A percentile compares a stretch with the other conserved stretches of the same genome.
Evolutionary conservation across 495 filamentous ascomycete species (phyloP).

Genomic region (Xylaria flabelliformis): DNA sequence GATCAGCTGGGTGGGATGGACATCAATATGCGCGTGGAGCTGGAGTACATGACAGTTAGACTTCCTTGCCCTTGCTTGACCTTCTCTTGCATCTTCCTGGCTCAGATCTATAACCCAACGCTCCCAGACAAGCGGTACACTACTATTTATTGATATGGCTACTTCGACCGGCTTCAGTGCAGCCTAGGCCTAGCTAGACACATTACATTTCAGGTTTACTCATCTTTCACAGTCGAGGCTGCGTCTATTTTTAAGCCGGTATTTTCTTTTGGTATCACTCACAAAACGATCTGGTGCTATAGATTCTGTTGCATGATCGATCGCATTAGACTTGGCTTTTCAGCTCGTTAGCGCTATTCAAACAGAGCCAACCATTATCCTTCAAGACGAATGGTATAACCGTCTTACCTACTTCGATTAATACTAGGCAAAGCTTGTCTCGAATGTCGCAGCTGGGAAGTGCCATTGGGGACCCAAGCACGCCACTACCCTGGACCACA

Average conservation of each 20-base stretch:
- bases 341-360: background rate
- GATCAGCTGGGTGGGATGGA: conserved; percentile 3
- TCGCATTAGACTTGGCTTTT: background rate
- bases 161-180: background rate
- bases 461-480: conserved; percentile 18
- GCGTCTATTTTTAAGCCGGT: background rate
- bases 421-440: conserved; percentile 6
- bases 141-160: background rate
- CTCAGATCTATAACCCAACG: background rate
- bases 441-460: conserved; percentile 9
- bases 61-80: background rate
- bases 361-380: background rate
- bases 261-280: background rate
- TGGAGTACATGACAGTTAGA: conserved; percentile 15
- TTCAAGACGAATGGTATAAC: background rate
- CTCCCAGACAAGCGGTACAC: background rate
- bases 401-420: conserved; percentile 8
- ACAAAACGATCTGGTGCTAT: background rate
- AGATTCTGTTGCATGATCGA: background rate
- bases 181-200: background rate
- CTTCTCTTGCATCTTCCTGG: background rate
- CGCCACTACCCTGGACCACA: background rate
- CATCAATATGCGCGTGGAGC: background rate
- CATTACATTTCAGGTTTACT: background rate
- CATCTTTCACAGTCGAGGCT: background rate